These are phyloP conservation scores for Phytophthora hibernalis DNA, from an alignment of 352 stramenopile genomes.

Conservation along the genomic window DNA sequence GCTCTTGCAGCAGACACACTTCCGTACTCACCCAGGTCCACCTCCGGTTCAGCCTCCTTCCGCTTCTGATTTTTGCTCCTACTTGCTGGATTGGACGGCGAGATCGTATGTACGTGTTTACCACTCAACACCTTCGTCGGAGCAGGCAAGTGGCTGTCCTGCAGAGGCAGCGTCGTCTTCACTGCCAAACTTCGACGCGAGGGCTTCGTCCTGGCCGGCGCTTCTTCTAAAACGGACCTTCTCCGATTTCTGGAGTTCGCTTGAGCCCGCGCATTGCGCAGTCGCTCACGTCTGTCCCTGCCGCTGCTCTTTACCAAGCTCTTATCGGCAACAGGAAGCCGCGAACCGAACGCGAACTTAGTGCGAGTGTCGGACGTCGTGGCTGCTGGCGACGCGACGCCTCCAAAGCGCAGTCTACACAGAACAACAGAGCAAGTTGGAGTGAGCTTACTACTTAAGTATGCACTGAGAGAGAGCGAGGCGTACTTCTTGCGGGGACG, in stretches of 20 bases:
- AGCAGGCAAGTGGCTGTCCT: constrained; percentile 30
- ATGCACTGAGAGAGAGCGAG: neutral
- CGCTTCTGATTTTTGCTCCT: constrained; percentile 17
- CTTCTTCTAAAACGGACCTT: constrained; percentile 27
- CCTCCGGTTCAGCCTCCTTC: constrained; percentile 2
- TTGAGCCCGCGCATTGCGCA: neutral
- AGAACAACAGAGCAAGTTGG: neutral
- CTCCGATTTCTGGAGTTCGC: constrained; percentile 21
- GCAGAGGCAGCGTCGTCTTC: constrained; percentile 18
- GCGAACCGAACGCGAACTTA: constrained; percentile 43
- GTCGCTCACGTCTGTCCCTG: constrained; percentile 3
- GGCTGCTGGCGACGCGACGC: constrained; percentile 2
- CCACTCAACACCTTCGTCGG: constrained; percentile 28
- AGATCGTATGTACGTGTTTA: constrained; percentile 16
- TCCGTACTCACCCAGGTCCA: constrained; percentile 23
- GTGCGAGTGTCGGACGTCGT: constrained; percentile 4
- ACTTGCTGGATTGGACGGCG: constrained; percentile 12
- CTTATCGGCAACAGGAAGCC: constrained; percentile 21
- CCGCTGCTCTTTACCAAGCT: constrained; percentile 17
- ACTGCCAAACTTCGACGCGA: constrained; percentile 7
- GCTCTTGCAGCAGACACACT: neutral
- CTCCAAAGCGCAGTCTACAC: constrained; percentile 28
- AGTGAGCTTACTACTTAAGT: neutral
- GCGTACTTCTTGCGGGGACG: constrained; percentile 40
- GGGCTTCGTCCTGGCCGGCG: constrained; percentile 12